Evolutionary conservation across 768 basidiomycete genomes (phyloP), one percentile per base, ranked within the genome.

Genomic region (Daedaleopsis nitida): DNA sequence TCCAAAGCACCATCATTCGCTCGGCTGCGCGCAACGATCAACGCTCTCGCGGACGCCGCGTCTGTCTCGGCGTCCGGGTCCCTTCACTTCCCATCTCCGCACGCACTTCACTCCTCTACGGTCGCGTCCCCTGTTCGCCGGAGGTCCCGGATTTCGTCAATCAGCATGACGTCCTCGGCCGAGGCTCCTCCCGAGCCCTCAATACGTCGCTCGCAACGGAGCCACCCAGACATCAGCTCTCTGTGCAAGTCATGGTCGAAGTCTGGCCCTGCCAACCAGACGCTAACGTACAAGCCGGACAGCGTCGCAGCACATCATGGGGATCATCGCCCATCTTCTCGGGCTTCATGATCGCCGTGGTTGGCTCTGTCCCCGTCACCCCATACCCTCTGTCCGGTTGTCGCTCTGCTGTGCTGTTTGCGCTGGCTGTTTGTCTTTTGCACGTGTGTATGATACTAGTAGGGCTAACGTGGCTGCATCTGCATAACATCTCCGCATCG

Each of bases 201-300:
- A 10, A 75, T 86, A 17, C 78, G 82, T 52, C 77, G 80, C 39
- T 67, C 70, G 50, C 77, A 74, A 42, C 73, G 70, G 19, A 88
- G 85, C 61, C 83, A 87, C 66, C 76, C 85, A 12, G 83, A 86
- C 67, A 79, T 89, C 47, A 70, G 77, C n/a, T 77, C 80, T 8
- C 78, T 89, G 17, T 83, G 87, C 57, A 76, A 84, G 58, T 78
- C 84, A 54, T 91, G 85, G 85, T 73, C 81, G 1, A 70, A 73
- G 10, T 70, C 76, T 8, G 86, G 88, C 5, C 85, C 87, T 10
- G 86, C 86, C 39, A 86, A 85, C 65, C 76, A 81, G 70, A 87
- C 85, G 17, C 70, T 74, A 53, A 76, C 80, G 52, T 82, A 78
- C 65, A 79, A 78, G 63, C 72, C 78, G 6, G 64, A 71, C 39